Base-by-base conservation (phyloP, 805 yeast species). In the Zygosaccharomyces siamensis region DNA sequence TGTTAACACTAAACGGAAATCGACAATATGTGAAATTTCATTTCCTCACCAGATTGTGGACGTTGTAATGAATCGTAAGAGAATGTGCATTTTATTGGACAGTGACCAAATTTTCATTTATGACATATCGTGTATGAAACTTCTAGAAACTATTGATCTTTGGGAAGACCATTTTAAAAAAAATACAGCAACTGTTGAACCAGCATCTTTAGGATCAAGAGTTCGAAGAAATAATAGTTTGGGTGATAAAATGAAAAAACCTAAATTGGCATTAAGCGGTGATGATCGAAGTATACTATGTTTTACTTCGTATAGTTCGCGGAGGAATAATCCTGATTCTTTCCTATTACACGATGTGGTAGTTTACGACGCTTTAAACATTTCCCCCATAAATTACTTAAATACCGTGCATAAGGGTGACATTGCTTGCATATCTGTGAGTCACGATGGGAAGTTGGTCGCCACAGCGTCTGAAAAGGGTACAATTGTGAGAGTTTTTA, bases 121-220 rank as follows among this genome's bases (percentile, higher is more conserved):
- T 70, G 97, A 92, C 66, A 84, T 92, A 52, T 81, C 93, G 49
- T 87, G 95, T 64, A 89, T 92, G 83, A 82, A 86, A 60, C 76
- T 90, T 23, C 64, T 92, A 37, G 86, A 82, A 59, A 83, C 84
- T 1, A 76, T 85, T 31, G 89, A 85, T 28, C 54, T 63, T 7
- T 53, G 59, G 59, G 65, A 57, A 46, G 59, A 55, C 30, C 49
- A 54, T 21, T 45, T 48, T 14, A 53, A 52, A 26, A 43, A 40
- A 32, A 21, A 37, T n/a, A 45, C 21, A 11, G 46, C 49, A 11
- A 35, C 18, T 21, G 27, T 45, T 3, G 43, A 30, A 33, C 27
- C 37, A 11, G 27, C 51, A 5, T 40, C 46, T 16, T 39, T 30
- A n/a, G 33, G 39, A 18, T 31, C 41, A 8, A 55, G 33, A 28